Evolutionary conservation across 2,329 filamentous ascomycete genomes (phyloP).

Genomic region (Neofusicoccum sp.): DNA sequence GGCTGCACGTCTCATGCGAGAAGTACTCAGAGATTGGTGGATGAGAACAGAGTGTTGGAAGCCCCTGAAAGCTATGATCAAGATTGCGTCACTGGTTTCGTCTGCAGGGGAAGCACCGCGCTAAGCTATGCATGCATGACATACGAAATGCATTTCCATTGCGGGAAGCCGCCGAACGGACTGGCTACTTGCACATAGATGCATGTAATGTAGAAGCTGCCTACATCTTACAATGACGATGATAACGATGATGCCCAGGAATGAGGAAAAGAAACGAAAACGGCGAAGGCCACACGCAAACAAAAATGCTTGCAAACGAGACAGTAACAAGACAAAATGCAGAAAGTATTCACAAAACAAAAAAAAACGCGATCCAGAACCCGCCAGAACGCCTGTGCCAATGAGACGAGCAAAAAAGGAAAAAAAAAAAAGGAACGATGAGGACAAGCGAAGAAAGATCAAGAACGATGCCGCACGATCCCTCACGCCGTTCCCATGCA

Average conservation of each 20-base stretch:
- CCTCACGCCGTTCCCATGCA: slow-evolving; percentile 1
- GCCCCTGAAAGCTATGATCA: too few species aligned
- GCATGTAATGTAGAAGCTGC: background rate
- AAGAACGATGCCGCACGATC: background rate
- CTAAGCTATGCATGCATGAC: background rate
- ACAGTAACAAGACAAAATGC: background rate
- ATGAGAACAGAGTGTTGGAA: too few species aligned
- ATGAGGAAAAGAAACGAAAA: background rate
- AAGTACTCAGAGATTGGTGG: too few species aligned
- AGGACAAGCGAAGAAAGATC: background rate
- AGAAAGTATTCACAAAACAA: background rate
- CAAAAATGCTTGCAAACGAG: background rate
- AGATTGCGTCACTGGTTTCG: too few species aligned
- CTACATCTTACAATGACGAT: background rate
- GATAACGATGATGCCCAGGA: background rate
- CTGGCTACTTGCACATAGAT: background rate
- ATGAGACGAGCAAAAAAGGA: background rate
- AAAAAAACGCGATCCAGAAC: slow-evolving; percentile 4
- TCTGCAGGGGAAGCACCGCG: too few species aligned
- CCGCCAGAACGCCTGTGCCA: slow-evolving; percentile 10
- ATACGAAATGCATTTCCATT: background rate
- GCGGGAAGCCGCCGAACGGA: background rate
- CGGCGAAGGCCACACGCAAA: slow-evolving; percentile 1
- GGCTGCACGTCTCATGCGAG: too few species aligned
- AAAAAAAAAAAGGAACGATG: background rate